Conservation (phyloP, 1,284 basidiomycete species). For the Volvariella volvacea region DNA sequence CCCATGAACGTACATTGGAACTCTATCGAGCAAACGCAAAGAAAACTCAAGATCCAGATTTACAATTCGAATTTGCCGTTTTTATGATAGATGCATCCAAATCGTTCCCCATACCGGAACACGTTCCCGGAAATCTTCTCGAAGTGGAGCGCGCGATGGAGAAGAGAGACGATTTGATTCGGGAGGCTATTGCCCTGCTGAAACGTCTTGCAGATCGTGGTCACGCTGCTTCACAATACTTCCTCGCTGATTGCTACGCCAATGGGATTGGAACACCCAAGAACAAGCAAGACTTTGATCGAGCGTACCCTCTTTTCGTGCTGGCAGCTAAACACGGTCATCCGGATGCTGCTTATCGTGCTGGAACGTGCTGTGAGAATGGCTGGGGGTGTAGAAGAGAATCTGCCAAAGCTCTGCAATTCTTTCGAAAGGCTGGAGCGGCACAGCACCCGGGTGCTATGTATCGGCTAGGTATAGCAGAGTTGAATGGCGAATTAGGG, state of each 20-base stretch:
- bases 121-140: constrained; percentile 63
- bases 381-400: constrained; percentile 97
- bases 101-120: constrained; percentile 69
- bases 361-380: constrained; percentile 97
- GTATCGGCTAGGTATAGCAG: constrained; percentile 94
- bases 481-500: constrained; percentile 93
- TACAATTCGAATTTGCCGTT: constrained; percentile 97
- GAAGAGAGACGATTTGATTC: constrained; percentile 82
- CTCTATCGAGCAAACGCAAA: constrained; percentile 97
- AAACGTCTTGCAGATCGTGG: constrained; percentile 92
- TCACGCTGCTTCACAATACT: constrained; percentile 93
- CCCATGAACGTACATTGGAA: constrained; percentile 93
- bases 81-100: constrained; percentile 98
- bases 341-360: constrained; percentile 91
- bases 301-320: constrained; percentile 93
- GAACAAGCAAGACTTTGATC: constrained; percentile 92
- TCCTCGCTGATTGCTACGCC: constrained; percentile 95
- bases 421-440: constrained; percentile 91
- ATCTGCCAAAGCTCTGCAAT: constrained; percentile 86
- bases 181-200: constrained; percentile 81
- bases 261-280: constrained; percentile 92
- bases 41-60: constrained; percentile 96
- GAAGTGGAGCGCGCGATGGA: constrained; percentile 74
- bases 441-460: constrained; percentile 91
- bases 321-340: constrained; percentile 98